A percentile compares a stretch with the other conserved stretches of the same genome.
phyloP scores from a whole-genome alignment of 257 asterid genomes.

The Solanum habrochaites region DNA sequence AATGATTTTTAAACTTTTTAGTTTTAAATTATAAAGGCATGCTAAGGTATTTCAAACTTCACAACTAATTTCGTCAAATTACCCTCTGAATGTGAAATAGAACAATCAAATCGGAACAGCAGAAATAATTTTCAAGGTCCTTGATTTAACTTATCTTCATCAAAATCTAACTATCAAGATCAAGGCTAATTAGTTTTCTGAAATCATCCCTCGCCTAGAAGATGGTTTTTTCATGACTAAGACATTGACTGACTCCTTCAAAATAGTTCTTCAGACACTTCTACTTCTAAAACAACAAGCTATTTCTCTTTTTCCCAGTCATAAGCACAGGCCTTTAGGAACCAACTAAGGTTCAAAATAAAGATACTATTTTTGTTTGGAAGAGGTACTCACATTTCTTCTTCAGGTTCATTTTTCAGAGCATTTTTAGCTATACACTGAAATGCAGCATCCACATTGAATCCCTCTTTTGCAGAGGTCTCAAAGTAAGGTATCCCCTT shows the following conservation, averaged over 20 bases:
- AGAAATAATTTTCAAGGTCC: background rate
- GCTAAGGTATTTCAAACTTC: background rate
- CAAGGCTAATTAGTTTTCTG: background rate
- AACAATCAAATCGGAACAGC: background rate
- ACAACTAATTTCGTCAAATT: background rate
- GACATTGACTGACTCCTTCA: background rate
- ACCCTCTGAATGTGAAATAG: background rate
- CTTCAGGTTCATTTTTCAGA: slow-evolving; percentile 43
- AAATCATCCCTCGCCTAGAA: background rate
- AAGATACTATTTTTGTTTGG: background rate
- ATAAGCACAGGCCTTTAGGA: background rate
- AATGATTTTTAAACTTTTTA: background rate
- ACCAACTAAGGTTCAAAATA: background rate
- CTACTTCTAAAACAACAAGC: background rate
- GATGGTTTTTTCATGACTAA: background rate
- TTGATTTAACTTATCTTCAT: background rate
- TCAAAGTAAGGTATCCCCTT: slow-evolving; percentile 59
- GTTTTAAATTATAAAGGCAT: background rate
- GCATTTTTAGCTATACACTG: slow-evolving; percentile 58
- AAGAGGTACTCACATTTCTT: slow-evolving; percentile 36
- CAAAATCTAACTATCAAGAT: background rate
- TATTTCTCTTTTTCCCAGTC: background rate
- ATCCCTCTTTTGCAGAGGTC: slow-evolving; percentile 62
- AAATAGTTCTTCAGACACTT: background rate
- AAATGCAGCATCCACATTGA: slow-evolving; percentile 52